Conservation (phyloP, 2,329 filamentous ascomycete species). For the Penicillium sp. region DNA sequence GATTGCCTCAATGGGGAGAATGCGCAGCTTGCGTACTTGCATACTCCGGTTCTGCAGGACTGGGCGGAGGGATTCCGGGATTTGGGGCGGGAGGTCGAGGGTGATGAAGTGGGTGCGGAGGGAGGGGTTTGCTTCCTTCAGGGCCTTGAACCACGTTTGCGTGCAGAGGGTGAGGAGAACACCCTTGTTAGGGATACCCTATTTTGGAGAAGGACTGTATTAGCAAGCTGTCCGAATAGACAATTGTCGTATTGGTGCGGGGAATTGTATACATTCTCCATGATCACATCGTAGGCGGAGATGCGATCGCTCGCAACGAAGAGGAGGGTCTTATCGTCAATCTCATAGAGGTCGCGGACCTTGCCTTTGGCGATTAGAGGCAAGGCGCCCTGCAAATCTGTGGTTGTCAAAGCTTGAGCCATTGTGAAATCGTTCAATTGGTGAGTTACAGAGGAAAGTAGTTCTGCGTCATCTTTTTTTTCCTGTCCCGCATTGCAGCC, state of each 20-base stretch:
- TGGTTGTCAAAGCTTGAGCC: slow-evolving; percentile 39
- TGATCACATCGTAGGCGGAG: slow-evolving; percentile 90
- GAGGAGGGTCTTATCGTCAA: slow-evolving; percentile 69
- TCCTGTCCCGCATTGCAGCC: slow-evolving; percentile 16
- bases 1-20: slow-evolving; percentile 78
- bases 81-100: slow-evolving; percentile 52
- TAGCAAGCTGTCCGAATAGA: slow-evolving; percentile 13
- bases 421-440: slow-evolving; percentile 24
- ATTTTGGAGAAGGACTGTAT: neutral
- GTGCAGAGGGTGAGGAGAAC: slow-evolving; percentile 65
- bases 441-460: slow-evolving; percentile 1
- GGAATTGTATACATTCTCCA: slow-evolving; percentile 65
- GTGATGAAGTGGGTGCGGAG: slow-evolving; percentile 64
- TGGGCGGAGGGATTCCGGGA: slow-evolving; percentile 48
- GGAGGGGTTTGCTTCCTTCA: slow-evolving; percentile 54
- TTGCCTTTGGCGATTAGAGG: slow-evolving; percentile 62
- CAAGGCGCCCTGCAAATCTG: slow-evolving; percentile 44
- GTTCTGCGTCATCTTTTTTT: slow-evolving; percentile 21
- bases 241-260: slow-evolving; percentile 17
- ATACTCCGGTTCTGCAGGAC: slow-evolving; percentile 66
- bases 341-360: slow-evolving; percentile 75
- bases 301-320: slow-evolving; percentile 88
- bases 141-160: slow-evolving; percentile 64
- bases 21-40: slow-evolving; percentile 69
- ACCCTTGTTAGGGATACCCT: slow-evolving; percentile 68